Percentiles rank a stretch among this genome's conserved stretches.
These are phyloP conservation scores for Monilinia fructigena DNA, from an alignment of 2,329 filamentous ascomycete genomes.

Conservation along the genomic window DNA sequence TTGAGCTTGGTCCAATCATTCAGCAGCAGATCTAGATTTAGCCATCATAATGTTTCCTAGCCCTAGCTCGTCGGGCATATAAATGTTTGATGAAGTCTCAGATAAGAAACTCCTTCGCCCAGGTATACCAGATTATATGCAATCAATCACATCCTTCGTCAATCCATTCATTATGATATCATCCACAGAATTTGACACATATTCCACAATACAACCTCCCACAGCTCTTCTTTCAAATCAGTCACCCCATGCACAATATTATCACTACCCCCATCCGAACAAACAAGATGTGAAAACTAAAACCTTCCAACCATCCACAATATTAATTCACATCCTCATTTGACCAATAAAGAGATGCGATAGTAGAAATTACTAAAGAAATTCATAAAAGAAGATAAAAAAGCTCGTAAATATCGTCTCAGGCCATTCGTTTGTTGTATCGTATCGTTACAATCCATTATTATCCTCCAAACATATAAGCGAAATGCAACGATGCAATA, in stretches of 20 bases:
- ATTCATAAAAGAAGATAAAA: neutral
- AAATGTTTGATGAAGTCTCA: neutral
- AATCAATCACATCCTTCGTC: neutral
- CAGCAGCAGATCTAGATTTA: neutral
- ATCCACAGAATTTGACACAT: neutral
- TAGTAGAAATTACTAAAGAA: neutral
- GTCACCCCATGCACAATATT: slow-evolving; percentile 4
- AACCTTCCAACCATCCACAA: neutral
- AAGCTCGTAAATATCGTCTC: neutral
- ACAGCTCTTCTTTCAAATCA: neutral
- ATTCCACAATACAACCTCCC: neutral
- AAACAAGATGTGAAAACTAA: neutral
- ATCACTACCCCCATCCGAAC: neutral
- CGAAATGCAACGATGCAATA: neutral
- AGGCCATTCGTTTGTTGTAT: neutral
- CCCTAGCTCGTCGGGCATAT: neutral
- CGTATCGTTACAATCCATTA: slow-evolving; percentile 1
- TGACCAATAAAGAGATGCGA: neutral
- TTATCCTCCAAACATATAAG: slow-evolving; percentile 2
- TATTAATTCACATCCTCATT: neutral
- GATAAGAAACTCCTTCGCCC: neutral
- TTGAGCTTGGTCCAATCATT: neutral
- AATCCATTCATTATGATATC: neutral
- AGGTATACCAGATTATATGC: neutral
- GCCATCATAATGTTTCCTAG: neutral